Evolutionary conservation across 2,329 filamentous ascomycete genomes (phyloP), one percentile per base, ranked within the genome.

Genomic region (Phialemoniopsis sp.): DNA sequence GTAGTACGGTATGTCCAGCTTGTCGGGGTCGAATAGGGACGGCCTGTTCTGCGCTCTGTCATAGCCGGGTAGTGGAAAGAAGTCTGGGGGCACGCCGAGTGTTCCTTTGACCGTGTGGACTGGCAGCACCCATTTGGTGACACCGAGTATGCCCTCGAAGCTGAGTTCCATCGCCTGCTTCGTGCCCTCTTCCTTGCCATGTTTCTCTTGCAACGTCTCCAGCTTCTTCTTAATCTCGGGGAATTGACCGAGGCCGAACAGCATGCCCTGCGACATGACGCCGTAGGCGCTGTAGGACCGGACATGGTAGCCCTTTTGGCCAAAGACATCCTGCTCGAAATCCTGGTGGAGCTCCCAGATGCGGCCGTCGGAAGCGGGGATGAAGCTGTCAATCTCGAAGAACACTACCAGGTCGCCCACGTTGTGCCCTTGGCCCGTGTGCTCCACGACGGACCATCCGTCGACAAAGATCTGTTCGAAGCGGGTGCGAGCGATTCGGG

Each of bases 321-420:
- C 49, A 9, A 47, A 14, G 32, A 10, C 7, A 16, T 15, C 17
- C 37, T 39, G 37, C 52, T 6, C 21, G 10, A 26, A 26, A 10
- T 26, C 6, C 21, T 26, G 21, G 21, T 26, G 21, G 21, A 26
- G 43, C 16, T 56, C 47, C 55, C 52, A 46, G 13, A 47, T 54
- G 2, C 47, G 39, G n/a, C 38, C 19, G 21, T 48, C 35, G 7
- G 17, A 34, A 8, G 32, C 34, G 8, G 57, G 57, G 7, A 62
- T 35, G 44, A 59, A 57, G 33, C 51, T 54, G 43, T 61, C 57
- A 16, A 58, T 54, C 39, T 60, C 55, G 36, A 59, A 55, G 31
- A 48, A 61, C 14, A 61, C 42, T 5, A 59, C 52, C 1, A 52
- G 36, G n/a, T 60, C 44, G 32, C 50, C 53, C 3, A 42, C 34